These are phyloP conservation scores for Thalassiosira mediterranea DNA, from an alignment of 352 stramenopile species.

Conservation along the genomic window DNA sequence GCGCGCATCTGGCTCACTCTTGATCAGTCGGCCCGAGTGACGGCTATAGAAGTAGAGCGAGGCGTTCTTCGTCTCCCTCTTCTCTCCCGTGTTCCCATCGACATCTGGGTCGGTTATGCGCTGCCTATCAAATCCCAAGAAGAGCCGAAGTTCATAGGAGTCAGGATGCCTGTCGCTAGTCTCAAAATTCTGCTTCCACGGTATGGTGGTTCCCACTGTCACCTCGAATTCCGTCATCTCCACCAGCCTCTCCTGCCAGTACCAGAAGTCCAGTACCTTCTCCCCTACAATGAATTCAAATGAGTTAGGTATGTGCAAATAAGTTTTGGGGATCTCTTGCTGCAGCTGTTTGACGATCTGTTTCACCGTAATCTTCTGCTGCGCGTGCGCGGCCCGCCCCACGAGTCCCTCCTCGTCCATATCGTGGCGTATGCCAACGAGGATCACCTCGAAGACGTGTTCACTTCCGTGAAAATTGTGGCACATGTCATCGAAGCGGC, in stretches of 20 bases:
- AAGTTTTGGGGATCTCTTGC: slow-evolving; percentile 47
- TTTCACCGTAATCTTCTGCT: slow-evolving; percentile 22
- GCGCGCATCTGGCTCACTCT: slow-evolving; percentile 46
- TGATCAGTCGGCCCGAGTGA: slow-evolving; percentile 59
- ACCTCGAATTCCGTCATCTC: slow-evolving; percentile 57
- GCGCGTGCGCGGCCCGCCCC: slow-evolving; percentile 21
- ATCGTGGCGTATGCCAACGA: slow-evolving; percentile 52
- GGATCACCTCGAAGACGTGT: slow-evolving; percentile 58
- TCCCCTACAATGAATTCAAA: slow-evolving; percentile 48
- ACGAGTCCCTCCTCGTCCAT: too few species aligned
- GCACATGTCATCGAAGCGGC: slow-evolving; percentile 15
- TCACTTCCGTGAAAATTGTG: slow-evolving; percentile 37
- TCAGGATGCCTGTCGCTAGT: background rate
- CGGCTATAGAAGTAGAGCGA: slow-evolving; percentile 60
- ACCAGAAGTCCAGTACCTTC: slow-evolving; percentile 38
- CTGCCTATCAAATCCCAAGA: slow-evolving; percentile 48
- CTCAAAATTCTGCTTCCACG: slow-evolving; percentile 20
- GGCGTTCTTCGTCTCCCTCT: slow-evolving; percentile 17
- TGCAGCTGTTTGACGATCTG: too few species aligned
- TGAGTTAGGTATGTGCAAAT: slow-evolving; percentile 53
- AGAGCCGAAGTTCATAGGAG: slow-evolving; percentile 33
- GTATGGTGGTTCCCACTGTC: slow-evolving; percentile 26
- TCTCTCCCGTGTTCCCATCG: slow-evolving; percentile 7
- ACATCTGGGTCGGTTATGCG: too few species aligned
- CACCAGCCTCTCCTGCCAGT: slow-evolving; percentile 60